Conservation (phyloP, 352 stramenopile species). For the Phytopythium litorale region DNA sequence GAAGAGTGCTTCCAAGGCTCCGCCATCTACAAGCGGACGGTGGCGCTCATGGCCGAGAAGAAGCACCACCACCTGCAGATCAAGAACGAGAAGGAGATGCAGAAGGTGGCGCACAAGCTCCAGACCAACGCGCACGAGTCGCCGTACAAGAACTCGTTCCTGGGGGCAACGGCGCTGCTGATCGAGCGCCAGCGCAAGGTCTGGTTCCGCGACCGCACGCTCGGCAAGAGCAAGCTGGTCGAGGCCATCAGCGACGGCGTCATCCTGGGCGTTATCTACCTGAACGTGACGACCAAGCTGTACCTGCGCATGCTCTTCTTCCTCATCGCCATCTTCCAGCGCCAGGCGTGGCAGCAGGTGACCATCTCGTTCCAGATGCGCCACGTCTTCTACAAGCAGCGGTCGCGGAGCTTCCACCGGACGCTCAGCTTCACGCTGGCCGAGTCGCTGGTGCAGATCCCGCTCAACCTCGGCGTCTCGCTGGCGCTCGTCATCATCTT, state of each 20-base stretch:
- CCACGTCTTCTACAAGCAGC: conserved; percentile 72
- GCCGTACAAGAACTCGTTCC: conserved; percentile 12
- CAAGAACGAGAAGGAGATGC: conserved; percentile 7
- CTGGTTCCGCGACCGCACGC: conserved; percentile 18
- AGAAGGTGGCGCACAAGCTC: conserved; percentile 8
- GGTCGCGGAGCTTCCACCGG: conserved; percentile 62
- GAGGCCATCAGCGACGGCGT: conserved; percentile 49
- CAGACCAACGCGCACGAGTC: conserved; percentile 4
- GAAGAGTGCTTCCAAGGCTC: conserved; percentile 14
- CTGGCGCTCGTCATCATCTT: conserved; percentile 33
- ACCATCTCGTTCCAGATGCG: conserved; percentile 38
- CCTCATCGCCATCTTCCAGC: conserved; percentile 20
- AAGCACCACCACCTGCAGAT: conserved; percentile 3
- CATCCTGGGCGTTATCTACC: conserved; percentile 41
- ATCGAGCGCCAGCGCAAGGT: conserved; percentile 20
- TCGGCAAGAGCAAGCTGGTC: conserved; percentile 22
- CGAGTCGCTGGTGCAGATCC: conserved; percentile 19
- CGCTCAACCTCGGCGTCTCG: conserved; percentile 40
- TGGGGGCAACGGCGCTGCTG: conserved; percentile 5
- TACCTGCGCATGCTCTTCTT: conserved; percentile 35
- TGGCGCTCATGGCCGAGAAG: conserved; percentile 24
- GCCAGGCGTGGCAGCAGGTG: conserved; percentile 27
- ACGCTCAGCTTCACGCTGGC: conserved; percentile 50
- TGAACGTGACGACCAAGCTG: conserved; percentile 29
- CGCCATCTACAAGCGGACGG: conserved; percentile 10